A percentile compares a stretch with the other conserved stretches of the same genome.
Conservation (phyloP, 2,329 filamentous ascomycete species). For the Aspergillus costaricaensis region DNA sequence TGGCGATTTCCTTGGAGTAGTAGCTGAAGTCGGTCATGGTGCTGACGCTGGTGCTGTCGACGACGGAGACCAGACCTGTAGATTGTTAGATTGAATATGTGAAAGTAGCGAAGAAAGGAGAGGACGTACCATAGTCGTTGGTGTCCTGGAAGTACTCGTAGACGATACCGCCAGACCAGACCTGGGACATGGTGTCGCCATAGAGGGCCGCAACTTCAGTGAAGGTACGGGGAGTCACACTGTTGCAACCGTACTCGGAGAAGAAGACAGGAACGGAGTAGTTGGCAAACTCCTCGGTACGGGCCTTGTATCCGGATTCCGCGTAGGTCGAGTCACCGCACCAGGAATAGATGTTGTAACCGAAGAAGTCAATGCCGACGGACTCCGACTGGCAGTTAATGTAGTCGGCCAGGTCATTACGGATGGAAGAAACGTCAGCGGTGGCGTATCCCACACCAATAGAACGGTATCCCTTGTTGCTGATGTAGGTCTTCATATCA, state of each 20-base stretch:
- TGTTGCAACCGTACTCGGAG: slow-evolving; percentile 95
- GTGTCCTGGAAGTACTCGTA: slow-evolving; percentile 71
- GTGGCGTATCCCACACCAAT: slow-evolving; percentile 94
- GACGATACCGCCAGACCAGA: slow-evolving; percentile 93
- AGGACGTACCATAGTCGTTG: slow-evolving; percentile 69
- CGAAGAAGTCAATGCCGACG: slow-evolving; percentile 87
- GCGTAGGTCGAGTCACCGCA: slow-evolving; percentile 79
- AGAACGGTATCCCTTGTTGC: slow-evolving; percentile 68
- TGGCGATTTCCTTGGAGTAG: slow-evolving; percentile 68
- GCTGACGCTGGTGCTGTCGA: slow-evolving; percentile 64
- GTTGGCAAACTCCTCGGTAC: slow-evolving; percentile 79
- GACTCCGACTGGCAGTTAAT: slow-evolving; percentile 79
- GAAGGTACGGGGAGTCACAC: slow-evolving; percentile 69
- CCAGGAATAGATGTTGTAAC: slow-evolving; percentile 99
- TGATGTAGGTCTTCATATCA: slow-evolving; percentile 91
- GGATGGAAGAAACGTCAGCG: slow-evolving; percentile 83
- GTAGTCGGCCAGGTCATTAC: slow-evolving; percentile 79
- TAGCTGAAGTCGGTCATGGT: slow-evolving; percentile 73
- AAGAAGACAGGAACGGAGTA: slow-evolving; percentile 96
- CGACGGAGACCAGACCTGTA: slow-evolving; percentile 50
- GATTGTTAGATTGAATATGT: background rate
- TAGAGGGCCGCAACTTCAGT: slow-evolving; percentile 82
- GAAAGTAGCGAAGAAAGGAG: slow-evolving; percentile 33
- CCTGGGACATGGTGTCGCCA: slow-evolving; percentile 72
- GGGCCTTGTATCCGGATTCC: slow-evolving; percentile 75